Percentiles rank a stretch among this genome's conserved stretches.
These are phyloP conservation scores for Nematocida displodere DNA, from an alignment of 371 early-diverging fungal genomes.

Conservation along the genomic window DNA sequence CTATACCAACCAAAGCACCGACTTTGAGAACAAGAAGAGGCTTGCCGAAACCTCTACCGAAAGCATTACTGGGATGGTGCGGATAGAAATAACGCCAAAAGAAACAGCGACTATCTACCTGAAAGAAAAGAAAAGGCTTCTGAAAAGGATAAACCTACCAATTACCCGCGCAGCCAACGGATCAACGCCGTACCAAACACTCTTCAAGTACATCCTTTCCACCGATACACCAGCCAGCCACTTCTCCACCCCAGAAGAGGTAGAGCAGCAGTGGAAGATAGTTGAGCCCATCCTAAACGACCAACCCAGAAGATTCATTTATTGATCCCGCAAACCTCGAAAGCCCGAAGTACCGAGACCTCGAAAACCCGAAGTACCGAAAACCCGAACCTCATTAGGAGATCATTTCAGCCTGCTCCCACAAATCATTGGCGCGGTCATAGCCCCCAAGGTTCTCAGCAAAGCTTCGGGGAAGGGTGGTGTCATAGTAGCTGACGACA, in stretches of 20 bases:
- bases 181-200: conserved; percentile 23
- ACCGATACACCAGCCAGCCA: background rate
- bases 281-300: conserved; percentile 32
- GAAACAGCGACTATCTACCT: conserved; percentile 8
- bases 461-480: background rate
- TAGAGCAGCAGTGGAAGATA: conserved; percentile 50
- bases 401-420: conserved; percentile 37
- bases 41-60: background rate
- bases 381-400: background rate
- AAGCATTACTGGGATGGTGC: conserved; percentile 1
- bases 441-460: background rate
- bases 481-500: background rate
- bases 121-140: conserved; percentile 6
- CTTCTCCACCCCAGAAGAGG: conserved; percentile 16
- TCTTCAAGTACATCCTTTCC: conserved; percentile 25
- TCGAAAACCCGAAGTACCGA: too few relatives aligned
- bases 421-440: conserved; percentile 26
- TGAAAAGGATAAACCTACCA: conserved; percentile 24
- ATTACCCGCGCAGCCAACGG: background rate
- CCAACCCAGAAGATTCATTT: background rate
- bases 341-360: too few relatives aligned
- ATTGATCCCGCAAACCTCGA: background rate
- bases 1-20: background rate
- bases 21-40: conserved; percentile 30
- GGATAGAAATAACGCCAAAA: conserved; percentile 41